Conservation (phyloP, 805 yeast genomes). For the Yarrowia sp. region DNA sequence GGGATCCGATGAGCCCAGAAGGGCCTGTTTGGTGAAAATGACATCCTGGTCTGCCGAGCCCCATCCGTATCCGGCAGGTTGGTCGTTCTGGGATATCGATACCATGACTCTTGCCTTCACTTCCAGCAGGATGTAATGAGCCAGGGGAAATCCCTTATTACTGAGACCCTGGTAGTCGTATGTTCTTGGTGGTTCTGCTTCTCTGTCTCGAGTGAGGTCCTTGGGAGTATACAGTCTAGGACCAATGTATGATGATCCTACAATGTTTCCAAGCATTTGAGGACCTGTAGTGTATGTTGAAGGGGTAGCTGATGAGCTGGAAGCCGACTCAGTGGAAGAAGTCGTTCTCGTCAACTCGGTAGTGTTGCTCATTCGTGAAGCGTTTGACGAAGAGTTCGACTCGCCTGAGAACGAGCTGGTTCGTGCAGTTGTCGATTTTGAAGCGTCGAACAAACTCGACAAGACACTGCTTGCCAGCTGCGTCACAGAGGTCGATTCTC, state of each 20-base stretch:
- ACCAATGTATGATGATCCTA: conserved; percentile 4
- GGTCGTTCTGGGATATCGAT: conserved; percentile 7
- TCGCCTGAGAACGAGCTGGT: not conserved
- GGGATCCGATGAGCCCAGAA: conserved; percentile 29
- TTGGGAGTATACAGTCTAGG: conserved; percentile 42
- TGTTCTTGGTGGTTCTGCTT: conserved; percentile 7
- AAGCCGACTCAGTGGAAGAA: conserved; percentile 6
- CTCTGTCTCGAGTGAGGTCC: conserved; percentile 39
- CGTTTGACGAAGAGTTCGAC: not conserved
- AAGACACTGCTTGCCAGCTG: conserved; percentile 2
- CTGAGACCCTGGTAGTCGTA: conserved; percentile 36
- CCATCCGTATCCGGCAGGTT: conserved; percentile 29
- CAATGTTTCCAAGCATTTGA: conserved; percentile 15
- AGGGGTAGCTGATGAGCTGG: conserved; percentile 10
- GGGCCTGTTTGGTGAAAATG: conserved; percentile 24
- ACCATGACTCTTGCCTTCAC: conserved; percentile 31
- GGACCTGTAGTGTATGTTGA: conserved; percentile 24
- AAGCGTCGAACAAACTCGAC: not conserved
- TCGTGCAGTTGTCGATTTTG: not conserved
- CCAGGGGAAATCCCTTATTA: conserved; percentile 18
- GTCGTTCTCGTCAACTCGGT: conserved; percentile 7
- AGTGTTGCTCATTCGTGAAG: conserved; percentile 1
- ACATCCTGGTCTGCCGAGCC: conserved; percentile 9
- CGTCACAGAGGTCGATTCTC: not conserved
- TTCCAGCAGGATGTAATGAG: conserved; percentile 24